Evolutionary conservation across 768 basidiomycete species (phyloP), one percentile per base, ranked within the genome.

Genomic region (Podaxis rugospora): DNA sequence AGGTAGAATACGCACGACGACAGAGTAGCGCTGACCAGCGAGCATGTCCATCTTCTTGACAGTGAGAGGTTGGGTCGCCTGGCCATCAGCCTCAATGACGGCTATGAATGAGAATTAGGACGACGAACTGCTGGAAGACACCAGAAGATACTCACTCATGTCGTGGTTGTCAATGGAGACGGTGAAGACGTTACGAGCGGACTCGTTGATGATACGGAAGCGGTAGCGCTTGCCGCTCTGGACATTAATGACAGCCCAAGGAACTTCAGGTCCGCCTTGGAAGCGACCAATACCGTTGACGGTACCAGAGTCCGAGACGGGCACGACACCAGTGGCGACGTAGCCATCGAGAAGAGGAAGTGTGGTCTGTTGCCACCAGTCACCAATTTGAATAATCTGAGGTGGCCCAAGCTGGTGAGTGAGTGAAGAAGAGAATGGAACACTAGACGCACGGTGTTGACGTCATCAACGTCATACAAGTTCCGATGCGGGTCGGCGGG

Each of bases 1-100:
- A 5, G 14, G 44, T 16, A 21, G 16, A 4, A 39, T 21, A 61
- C 59, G 14, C 27, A 61, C 59, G 21, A 77, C 70, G 9, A 76
- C 68, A 1, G 68, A 81, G 66, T 85, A 85, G 14, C 83, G 77
- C 67, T 85, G 84, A 1, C 77, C 80, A 3, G 80, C 76, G 55
- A 74, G 75, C 56, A 83, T 67, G 7, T 76, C 71, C 36, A 82
- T 68, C 28, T 67, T 72, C 57, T 78, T 76, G 4, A 81, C 80
- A 14, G 63, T 65, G 23, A 63, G 64, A 11, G 74, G 66, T 13
- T 66, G 64, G 28, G 71, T 71, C 18, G 71, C 68, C 5, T 70
- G 66, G 44, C 78, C 78, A 60, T 80, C 81, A 16, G 74, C 74
- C 66, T 75, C 71, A 50, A 76, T 74, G 62, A 83, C 70, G 51